These are phyloP conservation scores for Sporothrix pseudoabietina DNA, from an alignment of 2,329 filamentous ascomycete species.

Conservation along the genomic window DNA sequence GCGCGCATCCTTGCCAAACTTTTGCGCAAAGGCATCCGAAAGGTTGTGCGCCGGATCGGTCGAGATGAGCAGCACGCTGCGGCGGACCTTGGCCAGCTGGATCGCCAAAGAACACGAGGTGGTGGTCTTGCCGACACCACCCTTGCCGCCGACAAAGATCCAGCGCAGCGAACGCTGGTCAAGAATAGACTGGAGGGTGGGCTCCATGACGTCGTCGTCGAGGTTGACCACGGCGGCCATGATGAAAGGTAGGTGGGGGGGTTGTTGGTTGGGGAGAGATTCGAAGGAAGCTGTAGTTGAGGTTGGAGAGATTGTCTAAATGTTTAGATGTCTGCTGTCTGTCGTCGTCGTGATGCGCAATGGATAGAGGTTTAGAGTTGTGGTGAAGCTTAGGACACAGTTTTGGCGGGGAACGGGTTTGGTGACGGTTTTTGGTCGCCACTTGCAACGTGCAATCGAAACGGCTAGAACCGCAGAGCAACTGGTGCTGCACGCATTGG, in stretches of 20 bases:
- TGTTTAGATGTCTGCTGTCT: neutral
- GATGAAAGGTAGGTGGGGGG: slow-evolving; percentile 19
- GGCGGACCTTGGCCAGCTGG: slow-evolving; percentile 91
- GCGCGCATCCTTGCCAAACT: slow-evolving; percentile 97
- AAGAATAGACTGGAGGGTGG: slow-evolving; percentile 89
- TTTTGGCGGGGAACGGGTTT: neutral
- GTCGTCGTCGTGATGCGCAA: neutral
- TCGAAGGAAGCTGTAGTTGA: neutral
- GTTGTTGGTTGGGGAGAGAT: neutral
- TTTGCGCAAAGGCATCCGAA: slow-evolving; percentile 96
- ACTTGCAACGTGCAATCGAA: slow-evolving; percentile 25
- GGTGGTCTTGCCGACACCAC: slow-evolving; percentile 98
- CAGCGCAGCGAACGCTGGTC: slow-evolving; percentile 94
- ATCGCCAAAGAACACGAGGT: slow-evolving; percentile 98
- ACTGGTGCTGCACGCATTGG: neutral
- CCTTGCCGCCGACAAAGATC: slow-evolving; percentile 99
- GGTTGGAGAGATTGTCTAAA: neutral
- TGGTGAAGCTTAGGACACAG: neutral
- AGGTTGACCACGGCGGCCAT: slow-evolving; percentile 50
- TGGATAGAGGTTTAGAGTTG: neutral
- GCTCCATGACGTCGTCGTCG: slow-evolving; percentile 78
- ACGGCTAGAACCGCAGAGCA: slow-evolving; percentile 29
- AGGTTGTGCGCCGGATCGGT: slow-evolving; percentile 98
- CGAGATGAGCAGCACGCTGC: slow-evolving; percentile 94
- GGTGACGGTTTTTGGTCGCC: slow-evolving; percentile 6